Base-by-base conservation (phyloP, 441 rosid species). In the Melianthus villosus region DNA sequence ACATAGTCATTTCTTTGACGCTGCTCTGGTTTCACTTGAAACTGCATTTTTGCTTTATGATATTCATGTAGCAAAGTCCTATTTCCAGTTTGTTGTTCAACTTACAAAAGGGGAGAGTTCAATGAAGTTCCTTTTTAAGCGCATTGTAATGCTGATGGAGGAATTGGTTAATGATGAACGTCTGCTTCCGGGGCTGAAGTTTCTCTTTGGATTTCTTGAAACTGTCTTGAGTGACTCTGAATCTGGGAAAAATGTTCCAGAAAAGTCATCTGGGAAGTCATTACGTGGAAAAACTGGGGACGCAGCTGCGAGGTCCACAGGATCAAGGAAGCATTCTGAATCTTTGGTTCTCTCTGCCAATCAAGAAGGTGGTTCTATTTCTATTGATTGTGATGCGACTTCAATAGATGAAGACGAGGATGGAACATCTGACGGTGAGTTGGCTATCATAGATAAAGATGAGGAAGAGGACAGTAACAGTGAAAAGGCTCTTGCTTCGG, bases 391-490 rank as follows among this genome's bases (percentile, higher is more conserved):
- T 63, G 99, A 93, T 71, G 99, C 87, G 31, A 80, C 82, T 54
- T 93, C 99, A 50, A 65, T 77, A 42, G 99, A 93, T 62, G 99
- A 93, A 43, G 99, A 93, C 59, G 99, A 93, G 63, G 99, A 93
- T 54, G 99, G 93, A 49, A 87, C 97, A 60, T 93, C 99, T 60
- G 97, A 93, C 67, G 96, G 97, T 57, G 99, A 93, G 69, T 79
- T 73, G 35, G 91, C 94, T 56, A 93, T 97, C 79, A 62, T 93
- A 35, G 99, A 87, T 62, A 93, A 87, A 62, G 97, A 87, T 62
- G 99, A 87, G 39, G 99, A 93, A 50, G 97, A 82, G 28, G 99
- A 93, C 60, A 62, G 72, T 45, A 82, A 72, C 60, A 82, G 93
- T 63, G 99, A 93, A 65, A 79, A 71, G 64, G 77, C 67, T 40